phyloP scores from a whole-genome alignment of 495 filamentous ascomycete species.

The Penicillium silybi region DNA sequence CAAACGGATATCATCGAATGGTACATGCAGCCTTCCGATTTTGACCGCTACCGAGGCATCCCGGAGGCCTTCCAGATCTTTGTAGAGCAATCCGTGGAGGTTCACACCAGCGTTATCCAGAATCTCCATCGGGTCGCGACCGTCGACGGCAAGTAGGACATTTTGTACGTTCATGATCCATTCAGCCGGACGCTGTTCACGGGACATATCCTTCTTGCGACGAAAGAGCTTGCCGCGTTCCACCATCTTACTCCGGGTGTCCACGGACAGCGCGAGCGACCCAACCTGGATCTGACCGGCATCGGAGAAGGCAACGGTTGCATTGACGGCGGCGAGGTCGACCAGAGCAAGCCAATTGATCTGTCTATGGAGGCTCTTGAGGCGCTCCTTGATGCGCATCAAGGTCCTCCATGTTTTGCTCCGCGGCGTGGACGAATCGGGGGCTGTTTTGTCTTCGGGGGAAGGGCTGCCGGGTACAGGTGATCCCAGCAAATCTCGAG shows the following conservation, averaged over 20 bases:
- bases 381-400: constrained; percentile 70
- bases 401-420: constrained; percentile 77
- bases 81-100: constrained; percentile 88
- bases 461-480: constrained; percentile 22
- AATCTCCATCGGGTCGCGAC: constrained; percentile 80
- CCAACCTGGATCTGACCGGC: constrained; percentile 84
- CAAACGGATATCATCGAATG: constrained; percentile 77
- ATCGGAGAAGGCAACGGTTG: constrained; percentile 66
- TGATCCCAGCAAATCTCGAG: constrained; percentile 17
- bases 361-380: constrained; percentile 81
- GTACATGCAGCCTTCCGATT: constrained; percentile 82
- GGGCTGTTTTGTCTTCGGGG: constrained; percentile 19
- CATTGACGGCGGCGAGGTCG: constrained; percentile 82
- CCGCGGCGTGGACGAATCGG: constrained; percentile 31
- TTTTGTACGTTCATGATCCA: constrained; percentile 88
- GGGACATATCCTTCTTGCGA: constrained; percentile 66
- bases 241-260: constrained; percentile 86
- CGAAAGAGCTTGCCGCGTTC: constrained; percentile 88
- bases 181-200: constrained; percentile 78
- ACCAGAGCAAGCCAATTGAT: constrained; percentile 87
- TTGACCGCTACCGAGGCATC: constrained; percentile 90
- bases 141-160: constrained; percentile 81
- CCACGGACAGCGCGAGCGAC: constrained; percentile 77
- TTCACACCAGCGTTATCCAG: constrained; percentile 86
- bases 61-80: constrained; percentile 77